Evolutionary conservation across 2,329 filamentous ascomycete species (phyloP), one percentile per base, ranked within the genome.

Genomic region (Neonectria faginata): DNA sequence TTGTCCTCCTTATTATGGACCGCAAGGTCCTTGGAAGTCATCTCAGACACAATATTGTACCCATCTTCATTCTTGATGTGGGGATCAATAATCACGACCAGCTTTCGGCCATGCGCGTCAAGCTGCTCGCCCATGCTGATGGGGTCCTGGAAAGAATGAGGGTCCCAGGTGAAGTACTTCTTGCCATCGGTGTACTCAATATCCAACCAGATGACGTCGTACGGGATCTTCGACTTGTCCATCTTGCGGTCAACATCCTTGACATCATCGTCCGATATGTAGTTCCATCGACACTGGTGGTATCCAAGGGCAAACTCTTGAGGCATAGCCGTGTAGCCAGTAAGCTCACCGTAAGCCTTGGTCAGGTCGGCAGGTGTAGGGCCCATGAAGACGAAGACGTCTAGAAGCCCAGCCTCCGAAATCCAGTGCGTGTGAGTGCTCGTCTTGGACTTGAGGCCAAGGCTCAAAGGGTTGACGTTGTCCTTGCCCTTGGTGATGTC

Each of bases 271-370:
- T 97, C 95, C 1, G 93, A 97, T 61, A 97, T 91, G 77, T 99
- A 99, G 81, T 99, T 99, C 96, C 96, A 99, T 73, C 96, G 92
- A 79, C 96, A 98, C 79, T 99, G 96, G 76, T 99, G 96, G 79
- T 98, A 97, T 12, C 89, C 96, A 70, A 99, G 89, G 2, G 95
- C 87, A 73, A 97, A 97, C 68, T 96, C 91, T 74, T 97, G 94
- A 2, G 96, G 96, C 79, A 99, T 88, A 65, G 94, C 91, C 31
- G 94, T 96, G 74, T 90, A 95, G 27, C 96, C 96, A 9, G 96
- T 99, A 50, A 99, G 88, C 77, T 97, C 93, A 67, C 91, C 90
- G 77, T 97, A 99, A 31, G 87, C 89, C 73, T 90, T 91, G 68
- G 91, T 91, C 45, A 99, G 85, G 69, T 97, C 92, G 70, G 91